Base-by-base conservation (phyloP, 495 filamentous ascomycete species). In the Annulohypoxylon bovei region DNA sequence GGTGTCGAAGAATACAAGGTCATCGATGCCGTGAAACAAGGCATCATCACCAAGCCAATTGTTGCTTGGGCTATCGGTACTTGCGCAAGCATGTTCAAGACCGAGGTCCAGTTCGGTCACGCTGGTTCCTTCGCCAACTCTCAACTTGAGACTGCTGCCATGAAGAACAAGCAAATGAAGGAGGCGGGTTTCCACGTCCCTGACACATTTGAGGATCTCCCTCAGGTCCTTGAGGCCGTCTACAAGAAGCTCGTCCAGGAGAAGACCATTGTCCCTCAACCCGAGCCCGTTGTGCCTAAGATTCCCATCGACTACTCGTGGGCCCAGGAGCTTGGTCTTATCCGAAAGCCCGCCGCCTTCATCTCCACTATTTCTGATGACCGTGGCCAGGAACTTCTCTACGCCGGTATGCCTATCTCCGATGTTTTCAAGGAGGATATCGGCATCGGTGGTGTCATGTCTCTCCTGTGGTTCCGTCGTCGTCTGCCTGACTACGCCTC, bases 1-100 rank as follows among this genome's bases (percentile, higher is more conserved):
- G 95, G 95, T 87, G 94, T 99, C 73, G 95, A 99, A 83, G 95
- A 99, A 83, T 99, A 99, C 88, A 94, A 95, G 81, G 95, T 99
- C 68, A 97, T 99, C 69, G 96, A 99, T 79, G 96, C 95, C 35
- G 91, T 98, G 69, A 97, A 98, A 89, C 86, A 90, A 70, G 95
- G 95, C 75, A 81, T 84, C 70, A 98, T 99, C 82, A 98, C 89
- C 75, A 99, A 99, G 89, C 95, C 95, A 68, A 93, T 99, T 77
- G 94, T 99, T 42, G 95, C 95, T 22, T 99, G 95, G 95, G 95
- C 95, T 72, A 99, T 99, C 73, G 95, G 95, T 85, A 99, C 95
- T 77, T 98, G 96, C 82, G 95, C 95, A 40, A 93, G 92, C 88
- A 93, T 99, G 95, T 96, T 99, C 86, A 98, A 97, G 91, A 99